A percentile compares a stretch with the other conserved stretches of the same genome.
Conservation (phyloP, 305 asterid genomes). For the Plantago coronopus region DNA sequence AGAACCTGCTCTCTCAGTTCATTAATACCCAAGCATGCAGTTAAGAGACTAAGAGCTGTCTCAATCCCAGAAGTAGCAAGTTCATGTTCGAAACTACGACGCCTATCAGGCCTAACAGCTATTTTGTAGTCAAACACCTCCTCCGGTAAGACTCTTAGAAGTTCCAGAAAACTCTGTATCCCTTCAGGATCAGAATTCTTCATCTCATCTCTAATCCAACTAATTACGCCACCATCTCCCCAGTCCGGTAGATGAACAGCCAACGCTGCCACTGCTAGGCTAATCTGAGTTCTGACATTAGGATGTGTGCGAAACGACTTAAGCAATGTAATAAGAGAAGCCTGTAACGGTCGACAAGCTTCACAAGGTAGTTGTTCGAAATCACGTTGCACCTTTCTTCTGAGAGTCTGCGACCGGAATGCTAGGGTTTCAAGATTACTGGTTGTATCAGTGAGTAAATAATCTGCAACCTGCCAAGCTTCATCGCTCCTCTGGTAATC, state of each 20-base stretch:
- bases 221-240: conserved; percentile 94
- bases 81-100: conserved; percentile 84
- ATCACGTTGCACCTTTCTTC: conserved; percentile 99
- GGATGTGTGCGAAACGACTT: conserved; percentile 88
- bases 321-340: conserved; percentile 61
- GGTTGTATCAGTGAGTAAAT: conserved; percentile 84
- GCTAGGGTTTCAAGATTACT: conserved; percentile 90
- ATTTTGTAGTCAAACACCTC: conserved; percentile 94
- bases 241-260: conserved; percentile 96
- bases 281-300: conserved; percentile 98
- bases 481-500: too few species aligned
- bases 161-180: conserved; percentile 93
- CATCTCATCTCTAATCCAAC: conserved; percentile 90
- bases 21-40: conserved; percentile 80
- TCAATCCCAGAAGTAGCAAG: conserved; percentile 84
- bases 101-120: conserved; percentile 96
- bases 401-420: conserved; percentile 96
- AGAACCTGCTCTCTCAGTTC: conserved; percentile 91
- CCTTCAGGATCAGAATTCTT: conserved; percentile 85
- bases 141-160: conserved; percentile 96
- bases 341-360: conserved; percentile 80
- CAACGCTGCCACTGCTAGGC: conserved; percentile 99
- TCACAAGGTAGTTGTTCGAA: conserved; percentile 97
- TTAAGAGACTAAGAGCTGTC: conserved; percentile 70
- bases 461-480: conserved; percentile 76